Conservation (phyloP, 352 stramenopile genomes). For the Pythium rishiriense region DNA sequence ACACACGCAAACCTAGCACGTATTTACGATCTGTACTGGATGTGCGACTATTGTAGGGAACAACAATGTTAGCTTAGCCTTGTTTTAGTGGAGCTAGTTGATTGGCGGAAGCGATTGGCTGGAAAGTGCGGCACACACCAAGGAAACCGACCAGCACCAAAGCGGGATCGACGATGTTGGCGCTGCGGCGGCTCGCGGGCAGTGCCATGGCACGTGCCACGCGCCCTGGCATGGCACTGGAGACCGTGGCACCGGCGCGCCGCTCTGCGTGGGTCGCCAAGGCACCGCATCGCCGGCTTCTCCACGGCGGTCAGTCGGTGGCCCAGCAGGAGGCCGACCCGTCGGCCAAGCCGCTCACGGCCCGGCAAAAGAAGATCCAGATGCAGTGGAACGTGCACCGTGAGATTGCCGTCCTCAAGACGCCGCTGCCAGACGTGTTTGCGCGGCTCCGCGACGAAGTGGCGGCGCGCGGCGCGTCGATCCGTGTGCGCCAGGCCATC, state of each 20-base stretch:
- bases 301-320: no score
- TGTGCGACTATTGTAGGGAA: no score
- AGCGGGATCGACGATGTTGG: constrained; percentile 9
- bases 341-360: neutral
- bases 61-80: neutral
- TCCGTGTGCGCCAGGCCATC: constrained; percentile 45
- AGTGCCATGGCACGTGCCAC: neutral
- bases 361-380: constrained; percentile 8
- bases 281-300: no score
- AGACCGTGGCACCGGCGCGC: no score
- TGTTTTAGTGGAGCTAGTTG: neutral
- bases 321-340: no score
- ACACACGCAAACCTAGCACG: no score
- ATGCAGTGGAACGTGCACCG: constrained; percentile 47
- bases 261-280: no score
- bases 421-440: constrained; percentile 53
- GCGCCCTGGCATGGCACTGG: no score
- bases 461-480: constrained; percentile 31
- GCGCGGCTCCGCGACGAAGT: constrained; percentile 47
- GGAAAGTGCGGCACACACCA: constrained; percentile 2
- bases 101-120: constrained; percentile 8
- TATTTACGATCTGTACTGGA: neutral
- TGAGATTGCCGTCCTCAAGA: constrained; percentile 46
- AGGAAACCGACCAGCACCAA: neutral
- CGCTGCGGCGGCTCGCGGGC: constrained; percentile 10